Base-by-base conservation (phyloP, 441 rosid species). In the Adansonia grandidieri region DNA sequence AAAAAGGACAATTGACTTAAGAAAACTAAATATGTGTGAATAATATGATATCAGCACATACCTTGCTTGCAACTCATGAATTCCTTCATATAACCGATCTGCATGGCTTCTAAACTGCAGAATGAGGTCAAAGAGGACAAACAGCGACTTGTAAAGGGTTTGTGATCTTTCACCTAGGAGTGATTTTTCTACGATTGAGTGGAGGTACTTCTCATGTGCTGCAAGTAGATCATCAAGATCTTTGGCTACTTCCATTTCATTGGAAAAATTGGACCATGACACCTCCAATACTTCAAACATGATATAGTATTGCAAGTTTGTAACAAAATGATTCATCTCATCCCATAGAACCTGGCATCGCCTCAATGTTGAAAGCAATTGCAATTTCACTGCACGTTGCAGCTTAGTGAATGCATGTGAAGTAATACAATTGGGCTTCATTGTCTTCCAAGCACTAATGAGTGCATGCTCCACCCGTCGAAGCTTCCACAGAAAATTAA, bases 221-320 rank as follows among this genome's bases (percentile, higher is more conserved):
- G 86, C 92, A 72, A 96, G 92, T 66, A 92, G 92, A 85, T 94
- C 98, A 80, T 96, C 98, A 44, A 94, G 93, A 88, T 94, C 97
- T 82, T 88, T 91, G 77, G 98, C 96, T 69, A 79, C 92, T 84
- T 92, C 98, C 91, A 92, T 90, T 83, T 91, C 97, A 77, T 86
- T 87, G 40, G 91, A 90, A 82, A 93, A 94, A 72, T 90, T 84
- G 77, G 95, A 96, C 99, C 97, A 96, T 8, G 97, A 93, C 14
- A 91, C 98, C 87, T 94, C 98, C 90, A 96, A 86, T 51, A 96
- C 98, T 85, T 96, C 99, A 83, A 96, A 93, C 99, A 93, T 96
- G 69, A 96, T 94, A 83, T 91, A 96, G 83, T 93, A 92, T 81
- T 96, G 97, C 85, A 96, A 87, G 86, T 96, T 92, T 5, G 98